phyloP scores from a whole-genome alignment of 257 asterid genomes.

The Solanum lycopersicoides region DNA sequence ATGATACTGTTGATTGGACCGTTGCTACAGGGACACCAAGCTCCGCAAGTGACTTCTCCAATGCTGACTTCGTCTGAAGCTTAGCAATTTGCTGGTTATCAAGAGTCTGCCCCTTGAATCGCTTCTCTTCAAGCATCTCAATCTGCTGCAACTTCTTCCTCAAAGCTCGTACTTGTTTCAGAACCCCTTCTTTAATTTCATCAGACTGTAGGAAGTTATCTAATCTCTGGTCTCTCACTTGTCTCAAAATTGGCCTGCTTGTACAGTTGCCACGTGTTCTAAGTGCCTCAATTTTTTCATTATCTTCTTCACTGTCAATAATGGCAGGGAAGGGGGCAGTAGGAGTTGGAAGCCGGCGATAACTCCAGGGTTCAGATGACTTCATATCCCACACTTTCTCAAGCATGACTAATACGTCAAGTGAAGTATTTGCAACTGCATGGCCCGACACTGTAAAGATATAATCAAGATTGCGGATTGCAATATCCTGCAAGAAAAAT shows the following conservation, averaged over 20 bases:
- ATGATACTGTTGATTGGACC: conserved; percentile 23
- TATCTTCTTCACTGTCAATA: conserved; percentile 78
- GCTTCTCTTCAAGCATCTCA: conserved; percentile 87
- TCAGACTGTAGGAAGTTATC: conserved; percentile 58
- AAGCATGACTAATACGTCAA: conserved; percentile 62
- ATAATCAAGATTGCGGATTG: conserved; percentile 79
- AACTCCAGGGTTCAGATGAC: conserved; percentile 90
- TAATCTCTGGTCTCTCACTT: conserved; percentile 28
- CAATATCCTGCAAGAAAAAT: conserved; percentile 73
- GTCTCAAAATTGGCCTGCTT: conserved; percentile 22
- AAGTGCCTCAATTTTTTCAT: conserved; percentile 31
- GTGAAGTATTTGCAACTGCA: conserved; percentile 42
- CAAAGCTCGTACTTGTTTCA: conserved; percentile 66
- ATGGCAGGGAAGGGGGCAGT: conserved; percentile 88
- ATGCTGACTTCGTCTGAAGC: conserved; percentile 45
- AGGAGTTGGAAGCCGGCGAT: conserved; percentile 79
- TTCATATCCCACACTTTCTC: conserved; percentile 65
- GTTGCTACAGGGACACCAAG: conserved; percentile 65
- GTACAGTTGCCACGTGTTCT: conserved; percentile 40
- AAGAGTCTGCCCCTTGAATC: conserved; percentile 49
- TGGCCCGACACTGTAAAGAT: conserved; percentile 72
- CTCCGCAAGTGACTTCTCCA: conserved; percentile 71
- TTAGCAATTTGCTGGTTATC: conserved; percentile 89
- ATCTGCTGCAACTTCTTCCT: conserved; percentile 96
- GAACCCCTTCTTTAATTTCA: conserved; percentile 38